Base-by-base conservation (phyloP, 352 stramenopile genomes). In the Phytophthora multivora region DNA sequence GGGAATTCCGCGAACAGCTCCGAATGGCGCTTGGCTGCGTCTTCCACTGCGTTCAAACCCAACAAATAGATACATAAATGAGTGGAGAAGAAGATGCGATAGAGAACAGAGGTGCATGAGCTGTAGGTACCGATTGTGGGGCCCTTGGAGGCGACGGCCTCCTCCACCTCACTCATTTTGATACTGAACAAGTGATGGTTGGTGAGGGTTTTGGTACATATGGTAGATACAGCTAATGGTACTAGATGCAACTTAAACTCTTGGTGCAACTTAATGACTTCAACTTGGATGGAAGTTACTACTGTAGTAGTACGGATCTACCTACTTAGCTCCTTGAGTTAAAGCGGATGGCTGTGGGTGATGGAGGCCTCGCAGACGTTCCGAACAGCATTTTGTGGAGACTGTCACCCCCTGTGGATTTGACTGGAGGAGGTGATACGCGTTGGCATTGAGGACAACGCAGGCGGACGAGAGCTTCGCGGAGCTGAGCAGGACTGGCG, bases 1-100 rank as follows among this genome's bases (percentile, higher is more conserved):
- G 78, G 69, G 33, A 70, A 80, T 52, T 73, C 66, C 13, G 40
- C 50, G 35, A 88, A 90, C 43, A 90, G 68, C 56, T 88, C 69
- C 5, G 54, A 63, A 41, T 90, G 80, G 25, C 80, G 61, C 41
- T 58, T 54, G 12, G 23, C 45, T 7, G 59, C 73, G 52, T 89
- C 75, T 31, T 75, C 63, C 46, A 88, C 80, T 86, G 63, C 28
- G 13, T 28, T 6, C 3, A 41, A 53, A 46, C 39, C 73, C 18
- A 11, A 11, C 41, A 7, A 4, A 53, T 12, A n/a, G 15, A 40
- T 25, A 38, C 16, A 28, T 1, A 13, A 31, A 8, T 52, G 36
- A 63, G 57, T 46, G 56, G 21, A 39, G 13, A 19, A 53, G 28
- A 51, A 38, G 26, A 25, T 49, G 9, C 28, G n/a, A 43, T 16